Percentiles rank a stretch among this genome's conserved stretches.
These are phyloP conservation scores for Volvariella surrecta DNA, from an alignment of 1,284 basidiomycete genomes.

Conservation along the genomic window DNA sequence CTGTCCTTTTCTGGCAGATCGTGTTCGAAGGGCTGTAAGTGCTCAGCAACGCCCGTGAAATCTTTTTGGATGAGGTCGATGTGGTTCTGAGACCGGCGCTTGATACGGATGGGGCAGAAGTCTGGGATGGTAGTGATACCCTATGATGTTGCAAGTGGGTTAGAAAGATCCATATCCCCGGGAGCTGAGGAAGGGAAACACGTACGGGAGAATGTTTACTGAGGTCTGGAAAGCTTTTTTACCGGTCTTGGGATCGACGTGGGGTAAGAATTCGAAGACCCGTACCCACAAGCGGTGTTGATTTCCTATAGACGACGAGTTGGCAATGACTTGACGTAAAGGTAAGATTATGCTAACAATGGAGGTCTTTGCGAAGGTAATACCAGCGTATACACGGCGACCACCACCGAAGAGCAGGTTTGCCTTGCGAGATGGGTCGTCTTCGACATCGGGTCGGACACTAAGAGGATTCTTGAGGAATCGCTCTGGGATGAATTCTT, in stretches of 20 bases:
- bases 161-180: not conserved
- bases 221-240: constrained; percentile 7
- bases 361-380: constrained; percentile 11
- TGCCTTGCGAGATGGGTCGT: constrained; percentile 12
- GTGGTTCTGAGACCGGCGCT: constrained; percentile 10
- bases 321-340: too few species aligned
- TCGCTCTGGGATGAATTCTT: constrained; percentile 16
- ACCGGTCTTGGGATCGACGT: constrained; percentile 10
- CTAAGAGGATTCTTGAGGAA: constrained; percentile 14
- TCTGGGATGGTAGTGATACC: constrained; percentile 10
- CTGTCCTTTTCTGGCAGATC: constrained; percentile 8
- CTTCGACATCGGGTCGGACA: constrained; percentile 11
- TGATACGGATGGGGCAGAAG: constrained; percentile 4
- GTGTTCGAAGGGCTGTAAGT: constrained; percentile 5
- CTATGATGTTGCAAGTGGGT: not conserved
- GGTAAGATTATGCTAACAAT: constrained; percentile 6
- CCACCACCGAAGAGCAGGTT: constrained; percentile 16
- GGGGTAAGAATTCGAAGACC: constrained; percentile 13
- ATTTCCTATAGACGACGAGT: constrained; percentile 9
- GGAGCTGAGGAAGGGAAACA: not conserved
- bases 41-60: constrained; percentile 5
- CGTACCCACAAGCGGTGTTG: constrained; percentile 13
- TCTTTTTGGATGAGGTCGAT: constrained; percentile 8
- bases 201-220: constrained; percentile 7
- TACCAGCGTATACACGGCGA: constrained; percentile 15